These are phyloP conservation scores for Phytophthora cactorum DNA, from an alignment of 352 stramenopile species.

Conservation along the genomic window DNA sequence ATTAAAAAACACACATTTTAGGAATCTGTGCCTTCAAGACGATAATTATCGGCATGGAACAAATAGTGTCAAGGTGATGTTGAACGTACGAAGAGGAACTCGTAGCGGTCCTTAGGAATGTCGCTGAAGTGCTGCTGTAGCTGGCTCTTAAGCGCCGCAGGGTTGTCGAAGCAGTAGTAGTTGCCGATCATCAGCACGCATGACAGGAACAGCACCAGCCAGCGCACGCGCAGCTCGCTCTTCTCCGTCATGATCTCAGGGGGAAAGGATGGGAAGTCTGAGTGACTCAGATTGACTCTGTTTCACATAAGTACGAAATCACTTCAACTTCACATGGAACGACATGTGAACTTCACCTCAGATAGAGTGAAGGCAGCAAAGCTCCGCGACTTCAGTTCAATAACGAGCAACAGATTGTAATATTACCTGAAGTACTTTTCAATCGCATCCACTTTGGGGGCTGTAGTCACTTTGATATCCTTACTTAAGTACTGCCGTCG, in stretches of 20 bases:
- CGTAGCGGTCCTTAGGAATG: constrained; percentile 75
- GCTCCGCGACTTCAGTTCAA: too few relatives aligned
- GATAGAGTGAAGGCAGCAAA: too few relatives aligned
- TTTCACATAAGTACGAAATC: constrained; percentile 27
- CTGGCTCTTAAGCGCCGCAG: constrained; percentile 86
- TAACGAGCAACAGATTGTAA: too few relatives aligned
- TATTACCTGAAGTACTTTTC: background rate
- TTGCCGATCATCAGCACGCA: constrained; percentile 91
- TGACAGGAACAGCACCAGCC: constrained; percentile 88
- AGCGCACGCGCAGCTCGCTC: constrained; percentile 76
- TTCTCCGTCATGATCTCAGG: constrained; percentile 55
- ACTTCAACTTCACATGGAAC: constrained; percentile 1
- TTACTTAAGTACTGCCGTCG: background rate
- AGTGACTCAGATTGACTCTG: constrained; percentile 16
- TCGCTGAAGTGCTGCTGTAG: constrained; percentile 86
- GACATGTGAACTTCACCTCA: too few relatives aligned
- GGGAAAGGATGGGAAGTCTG: constrained; percentile 7
- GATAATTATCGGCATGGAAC: background rate
- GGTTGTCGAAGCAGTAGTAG: constrained; percentile 94
- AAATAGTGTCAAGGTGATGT: background rate
- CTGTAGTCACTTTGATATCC: background rate
- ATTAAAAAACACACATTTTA: background rate
- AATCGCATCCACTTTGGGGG: background rate
- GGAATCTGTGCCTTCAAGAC: background rate
- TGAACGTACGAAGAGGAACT: constrained; percentile 80